phyloP scores from a whole-genome alignment of 2,329 filamentous ascomycete species.

The Pseudofabraea citricarpa region DNA sequence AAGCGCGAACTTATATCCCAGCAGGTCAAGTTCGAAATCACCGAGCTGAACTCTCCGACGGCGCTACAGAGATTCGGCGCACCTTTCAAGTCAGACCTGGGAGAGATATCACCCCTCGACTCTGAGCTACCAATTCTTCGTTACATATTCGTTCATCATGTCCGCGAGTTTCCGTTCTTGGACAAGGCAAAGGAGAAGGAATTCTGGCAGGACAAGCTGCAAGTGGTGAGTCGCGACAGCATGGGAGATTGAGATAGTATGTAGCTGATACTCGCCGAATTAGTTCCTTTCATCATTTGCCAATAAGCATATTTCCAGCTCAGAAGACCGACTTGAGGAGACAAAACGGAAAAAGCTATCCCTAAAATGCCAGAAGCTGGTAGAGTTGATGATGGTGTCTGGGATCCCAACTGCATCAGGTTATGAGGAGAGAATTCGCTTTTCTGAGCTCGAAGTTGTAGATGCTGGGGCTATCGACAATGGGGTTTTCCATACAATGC shows the following conservation, averaged over 20 bases:
- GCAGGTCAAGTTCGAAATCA: constrained; percentile 87
- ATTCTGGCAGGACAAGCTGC: constrained; percentile 98
- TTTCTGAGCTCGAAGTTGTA: constrained; percentile 94
- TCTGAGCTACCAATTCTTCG: constrained; percentile 90
- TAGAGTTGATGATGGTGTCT: constrained; percentile 99
- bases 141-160: constrained; percentile 97
- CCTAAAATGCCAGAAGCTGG: constrained; percentile 87
- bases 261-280: constrained; percentile 3
- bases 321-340: constrained; percentile 91
- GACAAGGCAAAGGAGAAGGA: constrained; percentile 97
- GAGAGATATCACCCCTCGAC: constrained; percentile 88
- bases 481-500: constrained; percentile 79
- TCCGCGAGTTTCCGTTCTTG: constrained; percentile 95
- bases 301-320: constrained; percentile 94
- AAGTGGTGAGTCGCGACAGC: constrained; percentile 63
- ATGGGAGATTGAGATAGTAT: not conserved
- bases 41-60: constrained; percentile 89
- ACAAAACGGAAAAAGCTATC: constrained; percentile 93
- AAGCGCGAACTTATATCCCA: constrained; percentile 91
- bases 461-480: constrained; percentile 90
- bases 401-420: constrained; percentile 92
- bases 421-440: constrained; percentile 95
- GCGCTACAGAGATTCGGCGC: constrained; percentile 93
- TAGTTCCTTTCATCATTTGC: constrained; percentile 97
- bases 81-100: constrained; percentile 87